These are phyloP conservation scores for Alternaria sp. DNA, from an alignment of 2,329 filamentous ascomycete species.

Conservation along the genomic window DNA sequence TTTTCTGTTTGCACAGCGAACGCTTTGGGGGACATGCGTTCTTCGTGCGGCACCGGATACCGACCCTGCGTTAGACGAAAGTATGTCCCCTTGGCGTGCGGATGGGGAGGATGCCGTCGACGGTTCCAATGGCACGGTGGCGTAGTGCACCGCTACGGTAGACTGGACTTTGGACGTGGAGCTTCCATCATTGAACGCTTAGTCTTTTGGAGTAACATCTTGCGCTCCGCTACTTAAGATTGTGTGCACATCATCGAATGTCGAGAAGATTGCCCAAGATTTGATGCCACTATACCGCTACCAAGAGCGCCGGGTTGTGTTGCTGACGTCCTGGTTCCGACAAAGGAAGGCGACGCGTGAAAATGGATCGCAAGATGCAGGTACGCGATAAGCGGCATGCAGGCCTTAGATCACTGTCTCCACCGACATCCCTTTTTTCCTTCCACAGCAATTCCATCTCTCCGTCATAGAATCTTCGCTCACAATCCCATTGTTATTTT, in stretches of 20 bases:
- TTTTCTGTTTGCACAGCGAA: background rate
- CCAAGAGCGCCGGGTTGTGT: background rate
- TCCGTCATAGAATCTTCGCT: background rate
- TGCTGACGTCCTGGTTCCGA: background rate
- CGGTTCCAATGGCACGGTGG: background rate
- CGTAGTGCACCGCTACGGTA: background rate
- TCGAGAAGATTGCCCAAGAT: background rate
- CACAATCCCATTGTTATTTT: background rate
- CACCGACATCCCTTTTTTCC: background rate
- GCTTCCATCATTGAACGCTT: background rate
- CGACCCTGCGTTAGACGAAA: background rate
- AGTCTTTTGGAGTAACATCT: background rate
- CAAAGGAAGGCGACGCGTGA: background rate
- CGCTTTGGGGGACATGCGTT: background rate
- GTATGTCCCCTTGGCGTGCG: background rate
- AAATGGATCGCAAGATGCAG: background rate
- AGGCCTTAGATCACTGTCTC: background rate
- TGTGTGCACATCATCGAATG: background rate
- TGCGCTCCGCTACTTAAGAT: background rate
- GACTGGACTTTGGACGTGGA: background rate
- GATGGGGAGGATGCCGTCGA: background rate
- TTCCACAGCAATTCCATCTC: background rate
- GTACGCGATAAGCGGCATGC: slow-evolving; percentile 2
- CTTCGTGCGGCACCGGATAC: background rate
- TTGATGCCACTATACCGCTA: background rate